These are phyloP conservation scores for Penicillium sp. DNA, from an alignment of 2,329 filamentous ascomycete species.

Conservation along the genomic window DNA sequence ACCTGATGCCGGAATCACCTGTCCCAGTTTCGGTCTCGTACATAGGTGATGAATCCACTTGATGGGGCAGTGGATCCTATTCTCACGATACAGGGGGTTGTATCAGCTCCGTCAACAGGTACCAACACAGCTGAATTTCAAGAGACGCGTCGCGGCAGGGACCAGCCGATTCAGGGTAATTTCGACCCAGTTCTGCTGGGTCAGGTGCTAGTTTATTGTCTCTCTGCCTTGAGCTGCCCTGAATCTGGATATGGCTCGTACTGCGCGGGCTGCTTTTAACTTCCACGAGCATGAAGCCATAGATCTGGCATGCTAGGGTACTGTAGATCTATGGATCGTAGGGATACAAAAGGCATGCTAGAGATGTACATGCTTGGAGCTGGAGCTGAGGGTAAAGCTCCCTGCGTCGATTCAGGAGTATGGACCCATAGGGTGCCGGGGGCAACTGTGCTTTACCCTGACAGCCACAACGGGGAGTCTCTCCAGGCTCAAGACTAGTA, in stretches of 20 bases:
- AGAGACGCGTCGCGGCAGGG: conserved; percentile 12
- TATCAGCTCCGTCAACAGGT: conserved; percentile 14
- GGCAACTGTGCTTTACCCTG: neutral
- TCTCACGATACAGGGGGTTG: conserved; percentile 8
- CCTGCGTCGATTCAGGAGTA: neutral
- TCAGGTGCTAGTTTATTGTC: conserved; percentile 3
- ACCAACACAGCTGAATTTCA: conserved; percentile 14
- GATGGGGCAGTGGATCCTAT: conserved; percentile 6
- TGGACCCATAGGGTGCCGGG: neutral
- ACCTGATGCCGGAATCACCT: conserved; percentile 1
- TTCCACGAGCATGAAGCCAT: neutral
- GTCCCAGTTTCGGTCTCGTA: neutral
- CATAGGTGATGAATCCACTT: conserved; percentile 12
- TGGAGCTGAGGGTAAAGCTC: neutral
- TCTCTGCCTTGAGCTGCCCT: conserved; percentile 4
- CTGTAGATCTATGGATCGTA: neutral
- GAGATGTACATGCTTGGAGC: neutral
- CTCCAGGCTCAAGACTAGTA: neutral
- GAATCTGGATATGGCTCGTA: neutral
- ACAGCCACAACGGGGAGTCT: neutral
- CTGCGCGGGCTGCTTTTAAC: neutral
- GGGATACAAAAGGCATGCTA: conserved; percentile 4
- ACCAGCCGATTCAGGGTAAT: conserved; percentile 11
- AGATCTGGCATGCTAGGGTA: neutral
- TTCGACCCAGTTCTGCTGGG: conserved; percentile 17